Percentiles rank a stretch among this genome's conserved stretches.
Evolutionary conservation across 73 alveolate species (phyloP).

Genomic region (Symbiodinium pilosum): DNA sequence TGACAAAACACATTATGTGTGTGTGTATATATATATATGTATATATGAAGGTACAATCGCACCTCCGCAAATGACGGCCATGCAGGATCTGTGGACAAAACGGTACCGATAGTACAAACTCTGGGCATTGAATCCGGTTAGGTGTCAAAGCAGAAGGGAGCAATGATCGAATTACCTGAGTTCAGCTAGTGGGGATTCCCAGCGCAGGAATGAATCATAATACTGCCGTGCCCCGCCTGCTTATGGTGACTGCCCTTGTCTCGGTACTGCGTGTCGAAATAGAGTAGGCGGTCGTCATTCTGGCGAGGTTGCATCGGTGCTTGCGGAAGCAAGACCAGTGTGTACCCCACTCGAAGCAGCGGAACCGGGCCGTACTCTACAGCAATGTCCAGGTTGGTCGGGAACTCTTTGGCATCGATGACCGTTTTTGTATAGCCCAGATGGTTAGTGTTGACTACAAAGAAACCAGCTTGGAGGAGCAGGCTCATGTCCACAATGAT

Average conservation of each 20-base stretch:
- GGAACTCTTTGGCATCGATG: conserved; percentile 52
- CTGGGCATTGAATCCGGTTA: too few relatives aligned
- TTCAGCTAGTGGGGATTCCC: not conserved
- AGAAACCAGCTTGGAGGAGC: conserved; percentile 40
- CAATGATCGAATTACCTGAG: too few relatives aligned
- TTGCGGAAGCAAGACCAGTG: conserved; percentile 43
- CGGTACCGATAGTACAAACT: too few relatives aligned
- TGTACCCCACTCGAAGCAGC: conserved; percentile 68
- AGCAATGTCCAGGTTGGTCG: conserved; percentile 28
- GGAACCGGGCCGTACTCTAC: conserved; percentile 81
- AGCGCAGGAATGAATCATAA: too few relatives aligned
- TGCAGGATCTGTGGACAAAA: too few relatives aligned
- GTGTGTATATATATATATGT: too few relatives aligned
- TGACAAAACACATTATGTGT: too few relatives aligned
- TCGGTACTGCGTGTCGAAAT: conserved; percentile 37
- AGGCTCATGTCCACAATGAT: conserved; percentile 19
- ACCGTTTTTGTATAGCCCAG: not conserved
- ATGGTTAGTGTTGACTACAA: conserved; percentile 12
- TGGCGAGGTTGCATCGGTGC: conserved; percentile 16
- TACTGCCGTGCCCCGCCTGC: not conserved
- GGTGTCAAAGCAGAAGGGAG: too few relatives aligned
- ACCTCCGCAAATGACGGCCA: not conserved
- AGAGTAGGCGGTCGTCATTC: conserved; percentile 53
- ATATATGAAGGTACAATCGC: not conserved
- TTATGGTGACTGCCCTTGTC: conserved; percentile 46